Conservation (phyloP, 768 basidiomycete genomes). For the Auricularia sp. region DNA sequence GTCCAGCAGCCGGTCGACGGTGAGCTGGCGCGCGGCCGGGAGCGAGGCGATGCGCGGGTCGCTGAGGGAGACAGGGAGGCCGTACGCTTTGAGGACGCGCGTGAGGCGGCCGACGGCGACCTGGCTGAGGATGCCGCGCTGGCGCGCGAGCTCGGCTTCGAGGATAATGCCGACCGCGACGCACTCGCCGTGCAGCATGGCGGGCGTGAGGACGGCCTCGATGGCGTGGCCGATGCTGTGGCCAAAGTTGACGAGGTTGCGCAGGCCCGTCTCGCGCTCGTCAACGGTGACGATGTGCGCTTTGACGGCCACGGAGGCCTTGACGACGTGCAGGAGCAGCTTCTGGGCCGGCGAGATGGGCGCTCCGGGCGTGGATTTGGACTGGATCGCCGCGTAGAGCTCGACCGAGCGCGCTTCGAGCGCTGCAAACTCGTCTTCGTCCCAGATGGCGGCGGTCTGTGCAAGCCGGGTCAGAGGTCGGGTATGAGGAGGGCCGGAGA, state of each 20-base stretch:
- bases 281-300: constrained; percentile 95
- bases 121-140: constrained; percentile 79
- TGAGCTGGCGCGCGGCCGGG: constrained; percentile 60
- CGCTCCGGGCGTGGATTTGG: constrained; percentile 48
- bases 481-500: background rate
- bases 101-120: constrained; percentile 86
- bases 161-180: constrained; percentile 93
- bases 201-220: constrained; percentile 89
- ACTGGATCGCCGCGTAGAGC: constrained; percentile 73
- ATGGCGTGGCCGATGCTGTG: constrained; percentile 98
- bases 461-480: background rate
- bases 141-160: constrained; percentile 87
- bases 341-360: constrained; percentile 56
- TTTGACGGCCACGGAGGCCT: constrained; percentile 90
- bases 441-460: constrained; percentile 99
- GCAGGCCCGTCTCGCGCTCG: constrained; percentile 90
- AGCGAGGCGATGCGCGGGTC: constrained; percentile 70
- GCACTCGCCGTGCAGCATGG: constrained; percentile 93
- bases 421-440: constrained; percentile 75
- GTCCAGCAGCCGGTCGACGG: constrained; percentile 74
- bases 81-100: constrained; percentile 81
- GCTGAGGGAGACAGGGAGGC: constrained; percentile 70
- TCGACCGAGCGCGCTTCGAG: constrained; percentile 80
- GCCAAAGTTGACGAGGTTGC: constrained; percentile 98
- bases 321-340: constrained; percentile 82